Evolutionary conservation across 495 filamentous ascomycete species (phyloP).

Genomic region (Talaromyces ruber): DNA sequence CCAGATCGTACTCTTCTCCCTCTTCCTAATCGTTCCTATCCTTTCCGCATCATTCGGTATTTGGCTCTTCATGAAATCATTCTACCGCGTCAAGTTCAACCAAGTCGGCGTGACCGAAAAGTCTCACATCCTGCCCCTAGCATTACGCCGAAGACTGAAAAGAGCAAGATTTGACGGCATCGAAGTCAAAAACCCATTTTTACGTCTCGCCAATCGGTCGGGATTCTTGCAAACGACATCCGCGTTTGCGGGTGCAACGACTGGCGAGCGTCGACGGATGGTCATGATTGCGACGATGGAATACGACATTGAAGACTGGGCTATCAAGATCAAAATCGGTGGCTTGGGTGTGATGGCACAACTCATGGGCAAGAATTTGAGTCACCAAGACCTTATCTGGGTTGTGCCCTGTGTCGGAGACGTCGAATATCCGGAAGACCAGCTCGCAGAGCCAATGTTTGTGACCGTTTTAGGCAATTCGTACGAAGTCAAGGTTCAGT

Average conservation of each 20-base stretch:
- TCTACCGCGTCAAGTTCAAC: constrained; percentile 67
- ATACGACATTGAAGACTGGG: constrained; percentile 66
- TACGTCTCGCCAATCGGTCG: constrained; percentile 31
- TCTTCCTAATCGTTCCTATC: constrained; percentile 50
- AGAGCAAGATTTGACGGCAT: constrained; percentile 10
- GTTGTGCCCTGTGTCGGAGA: constrained; percentile 69
- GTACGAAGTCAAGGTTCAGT: constrained; percentile 59
- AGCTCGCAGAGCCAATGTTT: constrained; percentile 52
- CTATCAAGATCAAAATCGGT: constrained; percentile 66
- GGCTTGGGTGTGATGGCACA: constrained; percentile 64
- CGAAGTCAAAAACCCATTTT: constrained; percentile 20
- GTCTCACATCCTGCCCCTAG: constrained; percentile 30
- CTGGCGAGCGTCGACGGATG: constrained; percentile 35
- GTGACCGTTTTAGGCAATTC: constrained; percentile 56
- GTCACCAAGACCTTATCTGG: constrained; percentile 63
- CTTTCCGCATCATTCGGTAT: constrained; percentile 39
- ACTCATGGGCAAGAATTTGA: constrained; percentile 61
- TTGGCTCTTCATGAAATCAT: constrained; percentile 54
- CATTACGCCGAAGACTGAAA: constrained; percentile 22
- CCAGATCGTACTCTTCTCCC: constrained; percentile 51
- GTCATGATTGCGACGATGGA: constrained; percentile 66
- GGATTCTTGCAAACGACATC: constrained; percentile 36
- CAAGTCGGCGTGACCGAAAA: constrained; percentile 51
- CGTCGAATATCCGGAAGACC: constrained; percentile 55
- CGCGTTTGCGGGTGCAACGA: constrained; percentile 31